Evolutionary conservation across 768 basidiomycete genomes (phyloP).

Genomic region (Cystofilobasidium bisporidii): DNA sequence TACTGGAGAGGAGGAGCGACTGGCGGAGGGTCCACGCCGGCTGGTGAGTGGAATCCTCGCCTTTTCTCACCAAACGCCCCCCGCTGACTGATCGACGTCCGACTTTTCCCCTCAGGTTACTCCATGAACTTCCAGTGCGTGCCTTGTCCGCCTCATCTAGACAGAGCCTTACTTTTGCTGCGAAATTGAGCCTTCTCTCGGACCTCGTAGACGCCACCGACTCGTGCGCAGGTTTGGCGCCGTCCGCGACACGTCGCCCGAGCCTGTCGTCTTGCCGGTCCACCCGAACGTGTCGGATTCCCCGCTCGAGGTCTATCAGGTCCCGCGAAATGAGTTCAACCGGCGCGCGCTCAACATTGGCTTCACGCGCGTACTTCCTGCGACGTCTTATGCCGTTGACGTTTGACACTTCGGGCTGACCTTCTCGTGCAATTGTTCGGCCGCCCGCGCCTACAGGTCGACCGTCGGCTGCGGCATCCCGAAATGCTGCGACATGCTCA

Average conservation of each 20-base stretch:
- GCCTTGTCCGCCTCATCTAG: too few relatives aligned
- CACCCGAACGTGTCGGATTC: neutral
- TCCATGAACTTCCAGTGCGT: neutral
- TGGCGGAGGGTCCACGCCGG: neutral
- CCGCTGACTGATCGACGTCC: too few relatives aligned
- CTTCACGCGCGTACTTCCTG: neutral
- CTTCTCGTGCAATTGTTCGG: too few relatives aligned
- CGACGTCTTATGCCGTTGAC: too few relatives aligned
- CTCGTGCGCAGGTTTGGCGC: neutral
- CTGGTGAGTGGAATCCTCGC: neutral
- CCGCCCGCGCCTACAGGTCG: neutral
- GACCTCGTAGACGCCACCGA: neutral
- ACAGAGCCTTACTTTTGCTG: too few relatives aligned
- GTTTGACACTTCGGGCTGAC: too few relatives aligned
- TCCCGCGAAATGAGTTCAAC: neutral
- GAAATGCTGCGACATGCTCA: neutral
- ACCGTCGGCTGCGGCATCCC: conserved; percentile 7
- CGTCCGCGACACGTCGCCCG: neutral
- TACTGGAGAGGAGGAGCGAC: neutral
- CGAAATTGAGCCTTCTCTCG: too few relatives aligned
- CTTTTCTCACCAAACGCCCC: too few relatives aligned
- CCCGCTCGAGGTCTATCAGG: neutral
- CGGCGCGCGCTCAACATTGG: neutral
- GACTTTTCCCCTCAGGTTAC: neutral
- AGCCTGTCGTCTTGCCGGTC: neutral